Evolutionary conservation across 1,284 basidiomycete species (phyloP).

Genomic region (Pseudozyma flocculosa): DNA sequence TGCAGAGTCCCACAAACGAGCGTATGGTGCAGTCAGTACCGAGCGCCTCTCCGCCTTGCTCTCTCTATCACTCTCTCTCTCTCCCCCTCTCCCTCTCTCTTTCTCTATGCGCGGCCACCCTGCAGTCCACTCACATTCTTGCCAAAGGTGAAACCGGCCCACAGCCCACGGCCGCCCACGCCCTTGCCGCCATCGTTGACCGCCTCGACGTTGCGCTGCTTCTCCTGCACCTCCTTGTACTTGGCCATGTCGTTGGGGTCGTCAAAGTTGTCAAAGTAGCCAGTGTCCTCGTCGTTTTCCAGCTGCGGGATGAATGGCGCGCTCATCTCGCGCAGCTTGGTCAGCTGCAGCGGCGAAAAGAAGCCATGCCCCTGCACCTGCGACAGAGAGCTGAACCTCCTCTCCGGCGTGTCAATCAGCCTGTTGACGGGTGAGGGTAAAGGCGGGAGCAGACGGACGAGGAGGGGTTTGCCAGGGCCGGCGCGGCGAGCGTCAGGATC

Average conservation of each 20-base stretch:
- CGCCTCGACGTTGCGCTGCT: slow-evolving; percentile 85
- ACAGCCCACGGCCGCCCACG: slow-evolving; percentile 73
- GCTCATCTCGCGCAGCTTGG: slow-evolving; percentile 72
- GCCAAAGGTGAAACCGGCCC: slow-evolving; percentile 93
- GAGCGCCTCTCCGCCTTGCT: too few species aligned
- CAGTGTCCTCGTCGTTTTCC: slow-evolving; percentile 87
- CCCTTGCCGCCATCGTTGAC: slow-evolving; percentile 68
- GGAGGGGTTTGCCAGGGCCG: too few species aligned
- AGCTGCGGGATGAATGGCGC: slow-evolving; percentile 95
- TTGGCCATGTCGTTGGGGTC: slow-evolving; percentile 94
- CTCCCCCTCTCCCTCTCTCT: too few species aligned
- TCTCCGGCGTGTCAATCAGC: slow-evolving; percentile 72
- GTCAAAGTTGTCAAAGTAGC: slow-evolving; percentile 97
- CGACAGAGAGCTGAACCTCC: slow-evolving; percentile 73
- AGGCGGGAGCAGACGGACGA: too few species aligned
- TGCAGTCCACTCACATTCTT: slow-evolving; percentile 52
- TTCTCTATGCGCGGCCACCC: too few species aligned
- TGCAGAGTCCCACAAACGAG: not conserved
- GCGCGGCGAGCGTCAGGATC: too few species aligned
- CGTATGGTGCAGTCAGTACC: too few species aligned
- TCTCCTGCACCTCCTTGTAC: slow-evolving; percentile 86
- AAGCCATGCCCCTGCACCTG: slow-evolving; percentile 81
- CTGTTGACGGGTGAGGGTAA: too few species aligned
- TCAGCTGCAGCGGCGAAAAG: slow-evolving; percentile 76
- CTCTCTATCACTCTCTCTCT: too few species aligned